Conservation (phyloP, 2,329 filamentous ascomycete species). For the Aspergillus quadricinctus region DNA sequence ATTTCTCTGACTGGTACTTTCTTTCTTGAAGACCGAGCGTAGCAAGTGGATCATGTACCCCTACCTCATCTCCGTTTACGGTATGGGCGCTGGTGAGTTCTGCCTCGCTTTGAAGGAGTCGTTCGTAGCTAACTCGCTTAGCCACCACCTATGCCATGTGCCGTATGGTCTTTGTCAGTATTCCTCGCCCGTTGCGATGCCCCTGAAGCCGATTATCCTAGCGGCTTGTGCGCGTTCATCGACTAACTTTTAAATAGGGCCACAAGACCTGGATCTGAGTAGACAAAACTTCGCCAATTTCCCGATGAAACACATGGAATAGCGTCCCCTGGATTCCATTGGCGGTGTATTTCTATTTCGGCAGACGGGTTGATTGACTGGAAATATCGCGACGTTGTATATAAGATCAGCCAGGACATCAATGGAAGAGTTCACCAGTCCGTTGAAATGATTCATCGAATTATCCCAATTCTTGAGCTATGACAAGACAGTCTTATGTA, state of each 20-base stretch:
- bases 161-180: slow-evolving; percentile 42
- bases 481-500: neutral
- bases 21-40: slow-evolving; percentile 45
- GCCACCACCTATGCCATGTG: slow-evolving; percentile 41
- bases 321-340: slow-evolving; percentile 17
- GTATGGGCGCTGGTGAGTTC: slow-evolving; percentile 46
- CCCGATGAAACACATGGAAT: slow-evolving; percentile 6
- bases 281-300: slow-evolving; percentile 14
- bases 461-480: neutral
- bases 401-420: slow-evolving; percentile 31
- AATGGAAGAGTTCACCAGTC: slow-evolving; percentile 26
- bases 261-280: slow-evolving; percentile 60
- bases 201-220: neutral
- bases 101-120: neutral
- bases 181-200: neutral
- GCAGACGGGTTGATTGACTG: slow-evolving; percentile 22
- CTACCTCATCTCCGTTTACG: slow-evolving; percentile 53
- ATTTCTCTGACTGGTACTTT: neutral
- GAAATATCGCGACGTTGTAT: slow-evolving; percentile 33
- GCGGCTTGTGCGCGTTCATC: neutral
- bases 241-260: slow-evolving; percentile 39
- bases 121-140: slow-evolving; percentile 17
- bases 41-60: slow-evolving; percentile 57
- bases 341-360: slow-evolving; percentile 35
- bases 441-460: slow-evolving; percentile 3